These are phyloP conservation scores for Thelonectria olida DNA, from an alignment of 2,329 filamentous ascomycete genomes.

Conservation along the genomic window DNA sequence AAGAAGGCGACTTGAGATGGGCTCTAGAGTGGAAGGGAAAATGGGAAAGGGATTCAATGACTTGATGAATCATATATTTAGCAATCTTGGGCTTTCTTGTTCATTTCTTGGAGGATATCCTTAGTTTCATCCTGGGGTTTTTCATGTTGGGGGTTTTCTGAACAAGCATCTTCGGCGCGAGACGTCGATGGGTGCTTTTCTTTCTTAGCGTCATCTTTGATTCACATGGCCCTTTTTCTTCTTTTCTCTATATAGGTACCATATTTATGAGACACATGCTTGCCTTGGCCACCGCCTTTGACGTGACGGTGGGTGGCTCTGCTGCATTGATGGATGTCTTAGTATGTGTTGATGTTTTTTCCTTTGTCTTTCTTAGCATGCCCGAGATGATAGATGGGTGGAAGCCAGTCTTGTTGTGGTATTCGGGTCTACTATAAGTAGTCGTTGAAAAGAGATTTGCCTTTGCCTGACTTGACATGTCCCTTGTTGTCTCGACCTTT, in stretches of 20 bases:
- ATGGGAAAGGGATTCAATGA: slow-evolving; percentile 30
- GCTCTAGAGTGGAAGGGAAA: background rate
- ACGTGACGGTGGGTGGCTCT: slow-evolving; percentile 14
- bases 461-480: too few relatives aligned
- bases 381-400: too few relatives aligned
- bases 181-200: slow-evolving; percentile 21
- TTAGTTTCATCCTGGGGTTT: slow-evolving; percentile 5
- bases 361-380: too few relatives aligned
- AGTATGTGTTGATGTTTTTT: background rate
- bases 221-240: slow-evolving; percentile 6
- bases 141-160: slow-evolving; percentile 15
- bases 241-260: slow-evolving; percentile 11
- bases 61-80: slow-evolving; percentile 38
- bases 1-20: slow-evolving; percentile 18
- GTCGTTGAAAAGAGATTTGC: too few relatives aligned
- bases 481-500: too few relatives aligned
- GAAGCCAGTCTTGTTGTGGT: too few relatives aligned
- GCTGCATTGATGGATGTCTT: background rate
- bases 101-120: slow-evolving; percentile 9
- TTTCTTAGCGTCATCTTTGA: slow-evolving; percentile 21
- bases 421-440: too few relatives aligned
- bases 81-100: slow-evolving; percentile 19
- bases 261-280: slow-evolving; percentile 21
- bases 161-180: slow-evolving; percentile 26
- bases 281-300: slow-evolving; percentile 2